A percentile compares a stretch with the other conserved stretches of the same genome.
These are phyloP conservation scores for Carallia brachiata DNA, from an alignment of 345 rosid genomes.

Conservation along the genomic window DNA sequence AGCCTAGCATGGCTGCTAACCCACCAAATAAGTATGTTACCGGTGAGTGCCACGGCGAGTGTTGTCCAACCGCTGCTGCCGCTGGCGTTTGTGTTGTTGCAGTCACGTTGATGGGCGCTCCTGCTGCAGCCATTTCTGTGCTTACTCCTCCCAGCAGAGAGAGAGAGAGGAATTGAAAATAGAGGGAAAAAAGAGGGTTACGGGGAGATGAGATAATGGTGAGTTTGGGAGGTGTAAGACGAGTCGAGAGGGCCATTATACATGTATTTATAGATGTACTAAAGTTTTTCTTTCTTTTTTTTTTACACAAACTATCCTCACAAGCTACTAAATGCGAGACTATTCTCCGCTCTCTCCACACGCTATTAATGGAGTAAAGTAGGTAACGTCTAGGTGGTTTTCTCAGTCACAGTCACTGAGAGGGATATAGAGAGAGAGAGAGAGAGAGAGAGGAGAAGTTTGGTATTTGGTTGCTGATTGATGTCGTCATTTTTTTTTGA, in stretches of 20 bases:
- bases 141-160: not conserved
- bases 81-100: conserved; percentile 17
- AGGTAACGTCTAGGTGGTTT: not conserved
- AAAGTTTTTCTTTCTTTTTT: not conserved
- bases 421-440: no score
- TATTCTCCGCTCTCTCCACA: no score
- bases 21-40: conserved; percentile 94
- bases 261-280: conserved; percentile 1
- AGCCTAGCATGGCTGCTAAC: conserved; percentile 87
- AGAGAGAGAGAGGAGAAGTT: not conserved
- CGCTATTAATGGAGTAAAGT: not conserved
- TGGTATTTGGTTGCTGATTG: conserved; percentile 10
- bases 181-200: not conserved
- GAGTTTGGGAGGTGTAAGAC: not conserved
- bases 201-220: not conserved
- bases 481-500: conserved; percentile 15
- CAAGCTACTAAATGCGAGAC: no score
- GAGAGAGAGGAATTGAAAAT: not conserved
- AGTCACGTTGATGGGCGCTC: conserved; percentile 41
- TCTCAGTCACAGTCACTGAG: not conserved
- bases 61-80: conserved; percentile 23
- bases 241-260: not conserved
- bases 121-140: conserved; percentile 35
- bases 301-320: no score
- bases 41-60: conserved; percentile 90